Evolutionary conservation across 2,329 filamentous ascomycete species (phyloP).

Genomic region (Helicocarpus griseus): DNA sequence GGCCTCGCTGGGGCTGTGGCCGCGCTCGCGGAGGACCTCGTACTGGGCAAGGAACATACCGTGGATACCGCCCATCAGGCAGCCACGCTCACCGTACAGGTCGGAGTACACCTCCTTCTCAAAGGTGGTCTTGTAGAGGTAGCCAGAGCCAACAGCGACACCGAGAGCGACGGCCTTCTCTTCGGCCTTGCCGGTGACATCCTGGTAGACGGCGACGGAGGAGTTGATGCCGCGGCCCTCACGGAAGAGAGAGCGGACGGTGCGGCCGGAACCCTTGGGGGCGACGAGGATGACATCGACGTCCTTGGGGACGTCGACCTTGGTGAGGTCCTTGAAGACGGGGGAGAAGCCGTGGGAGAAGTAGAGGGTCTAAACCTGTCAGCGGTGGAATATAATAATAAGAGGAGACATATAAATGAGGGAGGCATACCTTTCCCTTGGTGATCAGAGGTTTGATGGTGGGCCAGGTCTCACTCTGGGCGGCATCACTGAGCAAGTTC

Average conservation of each 20-base stretch:
- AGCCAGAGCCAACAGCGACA: slow-evolving; percentile 92
- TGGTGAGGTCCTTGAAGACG: slow-evolving; percentile 99
- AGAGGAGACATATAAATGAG: no score
- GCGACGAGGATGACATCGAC: slow-evolving; percentile 99
- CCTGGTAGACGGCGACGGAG: slow-evolving; percentile 95
- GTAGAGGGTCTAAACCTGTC: slow-evolving; percentile 73
- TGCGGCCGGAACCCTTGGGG: slow-evolving; percentile 97
- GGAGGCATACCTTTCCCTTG: slow-evolving; percentile 78
- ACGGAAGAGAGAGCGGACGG: slow-evolving; percentile 95
- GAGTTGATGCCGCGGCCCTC: slow-evolving; percentile 99
- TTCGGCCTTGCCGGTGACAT: slow-evolving; percentile 94
- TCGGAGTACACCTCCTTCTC: slow-evolving; percentile 99
- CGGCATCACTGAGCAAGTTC: slow-evolving; percentile 97
- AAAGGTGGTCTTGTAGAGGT: slow-evolving; percentile 99
- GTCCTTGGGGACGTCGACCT: slow-evolving; percentile 90
- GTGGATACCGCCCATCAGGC: slow-evolving; percentile 99
- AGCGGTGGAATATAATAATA: slow-evolving; percentile 6
- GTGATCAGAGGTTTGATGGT: slow-evolving; percentile 94
- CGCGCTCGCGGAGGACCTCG: slow-evolving; percentile 97
- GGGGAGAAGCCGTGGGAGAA: slow-evolving; percentile 99
- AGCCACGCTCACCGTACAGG: slow-evolving; percentile 98
- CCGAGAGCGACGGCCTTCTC: slow-evolving; percentile 96
- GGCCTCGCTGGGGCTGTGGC: slow-evolving; percentile 93
- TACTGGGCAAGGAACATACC: slow-evolving; percentile 99
- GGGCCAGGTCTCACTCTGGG: slow-evolving; percentile 98